Conservation (phyloP, 768 basidiomycete genomes). For the Clavaria fumosa region DNA sequence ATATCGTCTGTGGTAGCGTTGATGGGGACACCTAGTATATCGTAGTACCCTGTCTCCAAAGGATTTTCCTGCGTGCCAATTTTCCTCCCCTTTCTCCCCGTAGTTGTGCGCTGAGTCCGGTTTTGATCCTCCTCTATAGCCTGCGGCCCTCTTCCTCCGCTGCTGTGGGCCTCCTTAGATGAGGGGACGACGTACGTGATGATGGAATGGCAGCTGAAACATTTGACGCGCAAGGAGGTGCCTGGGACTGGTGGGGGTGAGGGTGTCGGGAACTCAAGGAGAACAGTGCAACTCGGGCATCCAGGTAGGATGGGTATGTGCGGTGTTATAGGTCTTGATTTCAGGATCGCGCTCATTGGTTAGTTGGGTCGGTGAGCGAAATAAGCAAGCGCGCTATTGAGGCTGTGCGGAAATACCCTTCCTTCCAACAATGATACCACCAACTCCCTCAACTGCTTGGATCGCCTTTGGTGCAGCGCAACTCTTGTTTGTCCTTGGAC, state of each 20-base stretch:
- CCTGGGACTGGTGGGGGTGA: conserved; percentile 37
- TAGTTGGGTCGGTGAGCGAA: too few relatives aligned
- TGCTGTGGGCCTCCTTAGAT: conserved; percentile 30
- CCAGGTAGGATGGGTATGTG: conserved; percentile 51
- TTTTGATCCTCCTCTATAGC: too few relatives aligned
- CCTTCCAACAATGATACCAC: too few relatives aligned
- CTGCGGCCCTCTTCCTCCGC: conserved; percentile 11
- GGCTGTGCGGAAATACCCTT: too few relatives aligned
- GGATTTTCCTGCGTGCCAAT: conserved; percentile 83
- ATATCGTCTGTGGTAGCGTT: conserved; percentile 71
- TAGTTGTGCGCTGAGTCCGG: conserved; percentile 15
- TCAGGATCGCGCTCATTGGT: too few relatives aligned
- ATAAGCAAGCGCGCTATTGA: too few relatives aligned
- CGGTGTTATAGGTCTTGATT: conserved; percentile 47
- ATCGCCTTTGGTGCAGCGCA: too few relatives aligned
- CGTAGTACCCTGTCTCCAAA: conserved; percentile 84
- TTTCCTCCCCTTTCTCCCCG: conserved; percentile 43
- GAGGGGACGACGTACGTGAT: conserved; percentile 56
- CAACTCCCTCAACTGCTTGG: too few relatives aligned
- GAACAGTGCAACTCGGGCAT: conserved; percentile 39
- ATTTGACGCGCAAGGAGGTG: conserved; percentile 49
- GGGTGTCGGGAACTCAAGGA: conserved; percentile 58
- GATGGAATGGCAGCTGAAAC: conserved; percentile 47
- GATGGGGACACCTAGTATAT: conserved; percentile 61
- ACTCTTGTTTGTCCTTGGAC: too few relatives aligned